A percentile compares a stretch with the other conserved stretches of the same genome.
Evolutionary conservation across 2,329 filamentous ascomycete genomes (phyloP).

Genomic region (Trematosphaeria pertusa): DNA sequence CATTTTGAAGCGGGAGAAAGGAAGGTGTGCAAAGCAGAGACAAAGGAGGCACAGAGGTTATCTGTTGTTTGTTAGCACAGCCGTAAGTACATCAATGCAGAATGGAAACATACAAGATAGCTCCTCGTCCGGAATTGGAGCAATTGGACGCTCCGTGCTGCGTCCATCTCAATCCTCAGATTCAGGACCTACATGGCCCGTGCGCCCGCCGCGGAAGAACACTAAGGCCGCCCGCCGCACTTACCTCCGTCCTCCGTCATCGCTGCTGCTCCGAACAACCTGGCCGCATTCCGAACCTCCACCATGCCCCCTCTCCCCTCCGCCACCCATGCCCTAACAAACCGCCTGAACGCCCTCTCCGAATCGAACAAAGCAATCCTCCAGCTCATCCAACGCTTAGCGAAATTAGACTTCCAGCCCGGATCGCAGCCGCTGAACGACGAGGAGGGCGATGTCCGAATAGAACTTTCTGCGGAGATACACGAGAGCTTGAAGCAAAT

Average conservation of each 20-base stretch:
- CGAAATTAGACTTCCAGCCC: constrained; percentile 66
- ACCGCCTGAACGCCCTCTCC: constrained; percentile 60
- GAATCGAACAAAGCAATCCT: constrained; percentile 61
- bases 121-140: background rate
- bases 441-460: constrained; percentile 70
- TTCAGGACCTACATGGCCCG: constrained; percentile 17
- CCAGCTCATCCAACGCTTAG: constrained; percentile 63
- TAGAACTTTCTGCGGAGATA: constrained; percentile 83
- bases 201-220: constrained; percentile 24
- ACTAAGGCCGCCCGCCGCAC: constrained; percentile 25
- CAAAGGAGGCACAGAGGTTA: background rate
- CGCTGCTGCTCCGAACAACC: constrained; percentile 33
- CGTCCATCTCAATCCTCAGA: background rate
- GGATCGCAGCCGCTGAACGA: constrained; percentile 66
- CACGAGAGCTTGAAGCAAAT: constrained; percentile 77
- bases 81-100: too few species aligned
- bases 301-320: constrained; percentile 46
- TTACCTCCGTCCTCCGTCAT: constrained; percentile 44
- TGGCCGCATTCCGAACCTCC: constrained; percentile 22
- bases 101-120: background rate
- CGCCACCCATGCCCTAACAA: constrained; percentile 51
- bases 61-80: constrained; percentile 5
- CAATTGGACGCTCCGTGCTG: too few species aligned
- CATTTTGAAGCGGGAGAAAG: constrained; percentile 59
- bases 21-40: constrained; percentile 2